Base-by-base conservation (phyloP, 345 rosid genomes). In the Populus davidiana region DNA sequence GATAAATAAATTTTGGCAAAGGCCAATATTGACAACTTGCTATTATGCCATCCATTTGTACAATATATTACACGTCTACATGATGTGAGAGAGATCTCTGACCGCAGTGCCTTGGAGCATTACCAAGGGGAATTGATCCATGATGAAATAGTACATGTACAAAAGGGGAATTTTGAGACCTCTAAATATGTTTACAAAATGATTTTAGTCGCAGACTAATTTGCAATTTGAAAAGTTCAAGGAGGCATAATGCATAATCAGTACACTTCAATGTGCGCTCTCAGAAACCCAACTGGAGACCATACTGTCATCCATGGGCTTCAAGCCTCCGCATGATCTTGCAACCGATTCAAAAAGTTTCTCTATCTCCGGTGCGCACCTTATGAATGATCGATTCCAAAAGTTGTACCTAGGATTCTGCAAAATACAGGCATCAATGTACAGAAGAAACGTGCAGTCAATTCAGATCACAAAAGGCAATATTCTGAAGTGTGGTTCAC, bases 351-450 rank as follows among this genome's bases (percentile, higher is more conserved):
- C 94, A 39, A 93, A 93, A 20, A 93, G 93, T 70, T 89, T 93
- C 81, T 93, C 98, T 36, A 93, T 93, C 93, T 93, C 96, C 5
- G 98, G 98, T 0, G 93, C 98, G 72, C 96, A 93, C 81, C 93
- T 86, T 63, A 86, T 93, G 85, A 91, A 93, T 17, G 86, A 87
- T 69, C 90, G 89, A 72, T 86, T 89, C 98, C 98, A 93, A 81
- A 93, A 93, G 77, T 87, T 88, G 80, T 93, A 93, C 77, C 93
- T 86, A 49, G 96, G 98, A 81, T 93, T 93, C 94, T 93, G 89
- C 76, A 67, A 1, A 73, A 1, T 7, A 71, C 47, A 33, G 35
- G 25, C 35, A 73, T 9, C 38, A 17, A 56, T n/a, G 31, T 33
- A n/a, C 5, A 54, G 1, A 4, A 25, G 12, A 25, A 39, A 23